Evolutionary conservation across 1,139 yeast genomes (phyloP).

Genomic region (Yamadazyma pseudoaaseri): DNA sequence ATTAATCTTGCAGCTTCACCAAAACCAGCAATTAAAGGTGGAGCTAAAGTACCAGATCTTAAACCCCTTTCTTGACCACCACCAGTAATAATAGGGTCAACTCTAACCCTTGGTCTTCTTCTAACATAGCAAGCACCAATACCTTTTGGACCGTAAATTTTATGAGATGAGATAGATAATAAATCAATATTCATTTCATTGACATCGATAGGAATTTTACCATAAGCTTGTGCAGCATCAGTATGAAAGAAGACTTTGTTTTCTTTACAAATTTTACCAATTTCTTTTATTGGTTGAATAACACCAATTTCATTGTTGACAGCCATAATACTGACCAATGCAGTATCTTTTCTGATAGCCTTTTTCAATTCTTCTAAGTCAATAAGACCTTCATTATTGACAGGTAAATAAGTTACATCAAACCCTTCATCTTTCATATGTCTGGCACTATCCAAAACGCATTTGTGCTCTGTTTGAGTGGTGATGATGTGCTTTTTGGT

Average conservation of each 20-base stretch:
- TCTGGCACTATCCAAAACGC: constrained; percentile 94
- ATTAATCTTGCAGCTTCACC: constrained; percentile 96
- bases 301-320: constrained; percentile 99
- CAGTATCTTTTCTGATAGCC: constrained; percentile 89
- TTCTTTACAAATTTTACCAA: constrained; percentile 82
- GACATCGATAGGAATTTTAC: constrained; percentile 90
- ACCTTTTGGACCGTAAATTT: constrained; percentile 98
- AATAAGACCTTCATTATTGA: constrained; percentile 75
- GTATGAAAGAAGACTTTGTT: constrained; percentile 95
- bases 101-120: constrained; percentile 97
- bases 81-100: constrained; percentile 92
- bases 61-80: constrained; percentile 99
- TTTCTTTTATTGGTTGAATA: constrained; percentile 92
- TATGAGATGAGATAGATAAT: constrained; percentile 92
- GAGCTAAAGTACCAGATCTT: constrained; percentile 95
- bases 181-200: constrained; percentile 91
- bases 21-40: constrained; percentile 92
- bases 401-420: constrained; percentile 92
- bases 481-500: constrained; percentile 94
- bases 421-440: constrained; percentile 95
- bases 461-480: constrained; percentile 95
- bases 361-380: constrained; percentile 73
- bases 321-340: constrained; percentile 92
- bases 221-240: constrained; percentile 98
- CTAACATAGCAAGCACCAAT: constrained; percentile 94